phyloP scores from a whole-genome alignment of 495 filamentous ascomycete genomes.

The Umbilicaria muhlenbergii region DNA sequence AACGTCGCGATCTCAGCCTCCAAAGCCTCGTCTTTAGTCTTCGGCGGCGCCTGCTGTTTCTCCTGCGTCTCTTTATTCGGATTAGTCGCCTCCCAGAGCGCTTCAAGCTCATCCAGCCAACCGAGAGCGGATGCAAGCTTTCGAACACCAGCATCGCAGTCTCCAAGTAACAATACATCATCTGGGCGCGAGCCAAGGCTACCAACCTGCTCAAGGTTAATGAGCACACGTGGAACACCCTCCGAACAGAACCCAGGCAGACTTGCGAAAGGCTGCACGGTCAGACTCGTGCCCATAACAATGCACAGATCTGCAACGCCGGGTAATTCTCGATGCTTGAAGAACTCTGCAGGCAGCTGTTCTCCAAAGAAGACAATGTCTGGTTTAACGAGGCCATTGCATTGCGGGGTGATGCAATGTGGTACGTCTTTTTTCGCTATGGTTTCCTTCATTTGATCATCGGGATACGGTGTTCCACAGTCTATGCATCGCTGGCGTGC shows the following conservation, averaged over 20 bases:
- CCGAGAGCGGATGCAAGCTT: conserved; percentile 68
- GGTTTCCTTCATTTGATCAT: conserved; percentile 51
- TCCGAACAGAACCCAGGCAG: conserved; percentile 49
- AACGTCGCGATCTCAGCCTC: conserved; percentile 37
- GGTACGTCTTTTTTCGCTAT: conserved; percentile 51
- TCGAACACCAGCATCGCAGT: conserved; percentile 74
- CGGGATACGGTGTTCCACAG: conserved; percentile 56
- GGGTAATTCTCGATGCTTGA: conserved; percentile 36
- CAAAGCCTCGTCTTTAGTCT: conserved; percentile 37
- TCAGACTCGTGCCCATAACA: conserved; percentile 82
- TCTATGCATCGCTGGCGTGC: conserved; percentile 81
- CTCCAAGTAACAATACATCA: conserved; percentile 59
- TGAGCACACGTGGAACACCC: conserved; percentile 56
- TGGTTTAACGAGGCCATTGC: conserved; percentile 78
- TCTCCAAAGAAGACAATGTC: conserved; percentile 98
- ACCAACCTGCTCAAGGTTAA: conserved; percentile 81
- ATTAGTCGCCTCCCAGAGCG: conserved; percentile 43
- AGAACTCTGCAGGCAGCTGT: conserved; percentile 56
- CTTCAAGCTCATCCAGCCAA: conserved; percentile 76
- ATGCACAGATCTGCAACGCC: conserved; percentile 63
- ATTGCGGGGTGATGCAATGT: conserved; percentile 39
- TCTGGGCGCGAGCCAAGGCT: conserved; percentile 58
- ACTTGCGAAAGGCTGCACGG: conserved; percentile 78
- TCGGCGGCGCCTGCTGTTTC: conserved; percentile 17
- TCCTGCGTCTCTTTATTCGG: conserved; percentile 21